A percentile compares a stretch with the other conserved stretches of the same genome.
Evolutionary conservation across 1,284 basidiomycete genomes (phyloP).

Genomic region (Tylopilus orsonianus): DNA sequence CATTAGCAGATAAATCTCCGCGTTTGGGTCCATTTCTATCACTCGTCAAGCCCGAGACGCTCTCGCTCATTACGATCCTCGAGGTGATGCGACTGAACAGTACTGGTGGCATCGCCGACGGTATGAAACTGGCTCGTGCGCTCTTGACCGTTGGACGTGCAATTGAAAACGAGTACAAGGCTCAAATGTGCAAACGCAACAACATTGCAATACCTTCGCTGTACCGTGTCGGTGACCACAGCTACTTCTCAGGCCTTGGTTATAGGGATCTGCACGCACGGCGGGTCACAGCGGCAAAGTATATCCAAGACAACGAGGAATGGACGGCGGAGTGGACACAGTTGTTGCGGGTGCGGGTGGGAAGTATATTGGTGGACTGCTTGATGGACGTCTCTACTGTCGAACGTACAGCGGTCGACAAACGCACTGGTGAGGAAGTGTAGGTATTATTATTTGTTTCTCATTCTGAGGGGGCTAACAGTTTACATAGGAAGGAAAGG

Average conservation of each 20-base stretch:
- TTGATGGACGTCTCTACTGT: slow-evolving; percentile 86
- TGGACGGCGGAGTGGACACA: slow-evolving; percentile 87
- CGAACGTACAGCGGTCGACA: slow-evolving; percentile 58
- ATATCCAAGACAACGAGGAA: slow-evolving; percentile 61
- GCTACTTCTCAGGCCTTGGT: slow-evolving; percentile 58
- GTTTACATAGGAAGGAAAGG: slow-evolving; percentile 58
- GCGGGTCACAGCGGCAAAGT: slow-evolving; percentile 62
- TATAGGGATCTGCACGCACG: slow-evolving; percentile 59
- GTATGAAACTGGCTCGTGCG: slow-evolving; percentile 90
- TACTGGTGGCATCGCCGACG: slow-evolving; percentile 74
- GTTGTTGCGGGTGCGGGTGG: slow-evolving; percentile 73
- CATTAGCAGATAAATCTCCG: slow-evolving; percentile 11
- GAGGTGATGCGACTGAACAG: slow-evolving; percentile 88
- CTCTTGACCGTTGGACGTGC: slow-evolving; percentile 83
- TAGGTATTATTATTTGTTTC: slow-evolving; percentile 40
- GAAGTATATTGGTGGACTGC: slow-evolving; percentile 80
- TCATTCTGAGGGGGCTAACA: slow-evolving; percentile 5
- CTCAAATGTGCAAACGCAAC: slow-evolving; percentile 73
- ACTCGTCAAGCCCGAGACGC: slow-evolving; percentile 74
- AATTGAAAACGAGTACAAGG: slow-evolving; percentile 87
- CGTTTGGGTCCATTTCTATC: slow-evolving; percentile 65
- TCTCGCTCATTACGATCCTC: slow-evolving; percentile 88
- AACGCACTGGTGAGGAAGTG: slow-evolving; percentile 55
- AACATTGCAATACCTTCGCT: slow-evolving; percentile 52
- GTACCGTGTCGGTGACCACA: slow-evolving; percentile 39